phyloP scores from a whole-genome alignment of 257 asterid species.

The Linaria vulgaris region DNA sequence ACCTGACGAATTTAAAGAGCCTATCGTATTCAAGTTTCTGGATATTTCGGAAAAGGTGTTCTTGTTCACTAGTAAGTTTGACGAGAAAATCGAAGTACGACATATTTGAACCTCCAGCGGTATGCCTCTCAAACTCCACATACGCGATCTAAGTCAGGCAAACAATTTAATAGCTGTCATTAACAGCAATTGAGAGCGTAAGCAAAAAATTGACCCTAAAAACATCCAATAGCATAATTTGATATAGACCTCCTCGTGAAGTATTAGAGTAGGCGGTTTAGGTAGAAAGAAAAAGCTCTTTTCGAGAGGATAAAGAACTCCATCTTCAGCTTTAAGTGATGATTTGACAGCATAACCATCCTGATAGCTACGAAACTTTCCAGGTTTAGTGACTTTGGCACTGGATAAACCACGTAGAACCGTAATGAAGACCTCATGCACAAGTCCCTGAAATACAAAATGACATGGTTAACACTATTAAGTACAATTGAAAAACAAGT shows the following conservation, averaged over 20 bases:
- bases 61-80: slow-evolving; percentile 86
- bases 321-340: slow-evolving; percentile 99
- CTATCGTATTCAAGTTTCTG: slow-evolving; percentile 86
- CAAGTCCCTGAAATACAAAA: slow-evolving; percentile 62
- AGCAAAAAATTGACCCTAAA: not conserved
- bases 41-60: slow-evolving; percentile 95
- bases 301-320: slow-evolving; percentile 95
- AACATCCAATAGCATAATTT: slow-evolving; percentile 9
- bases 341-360: slow-evolving; percentile 96
- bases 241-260: slow-evolving; percentile 80
- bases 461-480: slow-evolving; percentile 10
- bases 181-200: slow-evolving; percentile 12
- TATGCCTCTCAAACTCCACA: slow-evolving; percentile 96
- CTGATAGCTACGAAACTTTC: slow-evolving; percentile 80
- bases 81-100: slow-evolving; percentile 91
- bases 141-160: slow-evolving; percentile 62
- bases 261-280: slow-evolving; percentile 94
- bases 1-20: slow-evolving; percentile 77
- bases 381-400: slow-evolving; percentile 90
- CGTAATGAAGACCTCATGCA: slow-evolving; percentile 69
- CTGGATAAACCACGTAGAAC: slow-evolving; percentile 92
- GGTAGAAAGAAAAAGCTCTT: slow-evolving; percentile 98
- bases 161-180: slow-evolving; percentile 20
- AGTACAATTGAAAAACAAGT: slow-evolving; percentile 6
- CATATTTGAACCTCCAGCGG: slow-evolving; percentile 97